Percentiles rank a stretch among this genome's conserved stretches.
Evolutionary conservation across 306 rosid genomes (phyloP).

Genomic region (Datisca glomerata): DNA sequence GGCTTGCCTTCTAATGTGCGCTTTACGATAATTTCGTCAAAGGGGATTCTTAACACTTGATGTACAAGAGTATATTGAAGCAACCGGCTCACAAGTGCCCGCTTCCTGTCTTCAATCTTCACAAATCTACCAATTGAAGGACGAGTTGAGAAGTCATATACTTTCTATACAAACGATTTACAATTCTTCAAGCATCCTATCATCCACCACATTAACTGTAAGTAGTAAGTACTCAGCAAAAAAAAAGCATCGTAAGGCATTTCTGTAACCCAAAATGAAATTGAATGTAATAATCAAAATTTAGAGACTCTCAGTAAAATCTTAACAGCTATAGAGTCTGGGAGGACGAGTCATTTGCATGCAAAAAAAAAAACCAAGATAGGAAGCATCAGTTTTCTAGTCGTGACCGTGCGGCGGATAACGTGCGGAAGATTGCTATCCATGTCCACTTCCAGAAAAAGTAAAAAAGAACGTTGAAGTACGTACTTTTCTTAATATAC

Average conservation of each 20-base stretch:
- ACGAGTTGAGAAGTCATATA: constrained; percentile 7
- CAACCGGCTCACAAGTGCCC: constrained; percentile 69
- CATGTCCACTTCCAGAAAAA: background rate
- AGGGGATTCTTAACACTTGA: constrained; percentile 39
- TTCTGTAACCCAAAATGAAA: background rate
- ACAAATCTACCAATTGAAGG: constrained; percentile 39
- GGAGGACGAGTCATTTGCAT: background rate
- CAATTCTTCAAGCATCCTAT: constrained; percentile 2
- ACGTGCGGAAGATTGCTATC: too few relatives aligned
- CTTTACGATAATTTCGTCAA: constrained; percentile 36
- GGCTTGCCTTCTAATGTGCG: constrained; percentile 78
- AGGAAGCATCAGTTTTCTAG: background rate
- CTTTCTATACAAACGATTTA: constrained; percentile 3
- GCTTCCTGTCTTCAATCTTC: constrained; percentile 53
- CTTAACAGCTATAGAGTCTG: too few relatives aligned
- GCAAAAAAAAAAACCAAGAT: background rate
- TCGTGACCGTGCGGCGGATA: too few relatives aligned
- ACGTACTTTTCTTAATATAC: background rate
- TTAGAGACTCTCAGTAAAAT: too few relatives aligned
- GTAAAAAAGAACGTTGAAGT: background rate
- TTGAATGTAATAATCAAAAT: background rate
- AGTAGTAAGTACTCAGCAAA: background rate
- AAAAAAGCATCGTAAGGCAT: background rate
- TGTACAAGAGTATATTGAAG: constrained; percentile 65
- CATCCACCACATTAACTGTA: background rate